Conservation (phyloP, 768 basidiomycete species). For the Psilocybe cubensis region DNA sequence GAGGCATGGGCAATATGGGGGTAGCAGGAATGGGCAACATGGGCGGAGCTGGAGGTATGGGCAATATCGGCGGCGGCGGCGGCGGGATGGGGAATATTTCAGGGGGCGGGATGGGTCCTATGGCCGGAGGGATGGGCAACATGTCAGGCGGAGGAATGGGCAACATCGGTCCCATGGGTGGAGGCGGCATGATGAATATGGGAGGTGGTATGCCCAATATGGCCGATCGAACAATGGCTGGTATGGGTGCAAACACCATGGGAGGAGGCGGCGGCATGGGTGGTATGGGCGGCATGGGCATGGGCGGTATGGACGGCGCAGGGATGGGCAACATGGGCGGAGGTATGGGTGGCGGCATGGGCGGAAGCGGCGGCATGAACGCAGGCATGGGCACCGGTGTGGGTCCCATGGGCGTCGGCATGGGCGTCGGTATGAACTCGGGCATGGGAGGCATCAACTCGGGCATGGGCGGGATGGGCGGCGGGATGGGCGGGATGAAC, state of each 20-base stretch:
- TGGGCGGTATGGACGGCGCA: background rate
- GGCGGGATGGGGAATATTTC: background rate
- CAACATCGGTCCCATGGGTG: too few species aligned
- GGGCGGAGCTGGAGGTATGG: constrained; percentile 4
- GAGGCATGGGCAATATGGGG: constrained; percentile 15
- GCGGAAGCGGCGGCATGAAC: constrained; percentile 10
- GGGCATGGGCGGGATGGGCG: constrained; percentile 5
- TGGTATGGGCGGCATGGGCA: background rate
- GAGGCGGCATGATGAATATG: background rate
- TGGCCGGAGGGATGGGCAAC: background rate
- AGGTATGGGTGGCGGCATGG: constrained; percentile 4
- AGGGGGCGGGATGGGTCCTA: background rate
- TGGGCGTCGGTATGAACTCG: constrained; percentile 4
- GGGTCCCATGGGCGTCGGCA: constrained; percentile 1
- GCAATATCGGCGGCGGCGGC: background rate
- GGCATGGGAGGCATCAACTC: constrained; percentile 8
- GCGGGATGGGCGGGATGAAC: constrained; percentile 4
- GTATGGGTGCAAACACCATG: background rate
- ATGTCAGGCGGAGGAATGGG: background rate
- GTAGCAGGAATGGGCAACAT: constrained; percentile 4
- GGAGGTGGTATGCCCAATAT: background rate
- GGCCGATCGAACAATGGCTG: background rate
- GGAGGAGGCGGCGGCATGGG: background rate
- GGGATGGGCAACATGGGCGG: background rate
- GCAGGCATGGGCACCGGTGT: constrained; percentile 10